These are phyloP conservation scores for Sphaerosporella brunnea DNA, from an alignment of 495 filamentous ascomycete genomes.

Conservation along the genomic window DNA sequence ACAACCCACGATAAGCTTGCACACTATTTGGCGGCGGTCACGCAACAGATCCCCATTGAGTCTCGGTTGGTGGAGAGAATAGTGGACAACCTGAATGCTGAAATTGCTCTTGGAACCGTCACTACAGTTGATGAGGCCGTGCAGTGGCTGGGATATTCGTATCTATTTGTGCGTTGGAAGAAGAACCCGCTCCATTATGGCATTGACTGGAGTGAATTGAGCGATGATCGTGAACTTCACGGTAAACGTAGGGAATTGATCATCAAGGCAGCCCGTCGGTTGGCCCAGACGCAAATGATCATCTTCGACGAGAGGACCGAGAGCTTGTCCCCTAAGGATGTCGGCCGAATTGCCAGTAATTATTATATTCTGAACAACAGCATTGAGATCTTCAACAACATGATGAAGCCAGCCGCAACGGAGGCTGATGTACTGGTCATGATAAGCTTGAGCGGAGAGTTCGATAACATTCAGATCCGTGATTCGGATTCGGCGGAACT, in stretches of 20 bases:
- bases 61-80: conserved; percentile 77
- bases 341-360: conserved; percentile 91
- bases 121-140: conserved; percentile 87
- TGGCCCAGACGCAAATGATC: conserved; percentile 93
- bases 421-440: conserved; percentile 85
- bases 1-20: conserved; percentile 79
- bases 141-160: conserved; percentile 94
- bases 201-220: conserved; percentile 84
- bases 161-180: conserved; percentile 90
- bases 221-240: conserved; percentile 69
- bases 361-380: conserved; percentile 87
- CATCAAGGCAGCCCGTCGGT: conserved; percentile 64
- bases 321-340: conserved; percentile 77
- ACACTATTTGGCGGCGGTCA: conserved; percentile 89
- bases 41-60: conserved; percentile 89
- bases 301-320: conserved; percentile 90
- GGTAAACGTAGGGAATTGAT: conserved; percentile 65
- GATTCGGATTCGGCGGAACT: conserved; percentile 77
- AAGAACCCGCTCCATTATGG: conserved; percentile 81
- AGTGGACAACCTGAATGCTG: conserved; percentile 92
- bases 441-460: conserved; percentile 92
- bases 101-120: conserved; percentile 84
- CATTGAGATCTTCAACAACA: conserved; percentile 83
- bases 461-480: conserved; percentile 84
- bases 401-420: conserved; percentile 64